Evolutionary conservation across 306 rosid species (phyloP).

Genomic region (Pyrus pyrifolia): DNA sequence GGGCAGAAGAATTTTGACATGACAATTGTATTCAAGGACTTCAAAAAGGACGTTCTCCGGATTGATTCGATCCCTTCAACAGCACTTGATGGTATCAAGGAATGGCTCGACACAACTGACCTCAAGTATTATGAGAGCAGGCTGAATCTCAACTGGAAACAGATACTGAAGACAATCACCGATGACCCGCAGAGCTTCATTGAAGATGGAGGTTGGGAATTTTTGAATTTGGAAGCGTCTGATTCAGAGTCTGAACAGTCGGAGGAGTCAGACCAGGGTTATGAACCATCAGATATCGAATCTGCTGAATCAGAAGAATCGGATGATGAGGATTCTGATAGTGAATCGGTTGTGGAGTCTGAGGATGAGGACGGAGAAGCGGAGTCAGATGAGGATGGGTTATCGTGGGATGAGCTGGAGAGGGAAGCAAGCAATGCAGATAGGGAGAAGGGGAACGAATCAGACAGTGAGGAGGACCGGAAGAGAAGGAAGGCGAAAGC

Average conservation of each 20-base stretch:
- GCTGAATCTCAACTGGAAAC: slow-evolving; percentile 92
- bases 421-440: slow-evolving; percentile 96
- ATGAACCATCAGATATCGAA: slow-evolving; percentile 76
- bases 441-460: slow-evolving; percentile 78
- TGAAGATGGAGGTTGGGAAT: slow-evolving; percentile 97
- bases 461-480: slow-evolving; percentile 91
- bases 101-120: slow-evolving; percentile 93
- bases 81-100: slow-evolving; percentile 89
- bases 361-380: slow-evolving; percentile 61
- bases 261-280: slow-evolving; percentile 85
- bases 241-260: slow-evolving; percentile 87
- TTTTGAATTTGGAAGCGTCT: slow-evolving; percentile 81
- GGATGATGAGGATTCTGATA: slow-evolving; percentile 70
- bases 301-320: slow-evolving; percentile 78
- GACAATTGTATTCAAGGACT: slow-evolving; percentile 90
- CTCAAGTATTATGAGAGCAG: slow-evolving; percentile 92
- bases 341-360: slow-evolving; percentile 86
- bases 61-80: slow-evolving; percentile 88
- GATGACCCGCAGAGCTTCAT: slow-evolving; percentile 92
- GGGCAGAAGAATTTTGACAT: slow-evolving; percentile 98
- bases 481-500: slow-evolving; percentile 80
- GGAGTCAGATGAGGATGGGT: slow-evolving; percentile 44
- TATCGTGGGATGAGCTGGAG: slow-evolving; percentile 98
- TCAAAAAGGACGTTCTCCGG: slow-evolving; percentile 82
- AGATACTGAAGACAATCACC: slow-evolving; percentile 85